A percentile compares a stretch with the other conserved stretches of the same genome.
Conservation (phyloP, 345 rosid species). For the Geranium brycei region DNA sequence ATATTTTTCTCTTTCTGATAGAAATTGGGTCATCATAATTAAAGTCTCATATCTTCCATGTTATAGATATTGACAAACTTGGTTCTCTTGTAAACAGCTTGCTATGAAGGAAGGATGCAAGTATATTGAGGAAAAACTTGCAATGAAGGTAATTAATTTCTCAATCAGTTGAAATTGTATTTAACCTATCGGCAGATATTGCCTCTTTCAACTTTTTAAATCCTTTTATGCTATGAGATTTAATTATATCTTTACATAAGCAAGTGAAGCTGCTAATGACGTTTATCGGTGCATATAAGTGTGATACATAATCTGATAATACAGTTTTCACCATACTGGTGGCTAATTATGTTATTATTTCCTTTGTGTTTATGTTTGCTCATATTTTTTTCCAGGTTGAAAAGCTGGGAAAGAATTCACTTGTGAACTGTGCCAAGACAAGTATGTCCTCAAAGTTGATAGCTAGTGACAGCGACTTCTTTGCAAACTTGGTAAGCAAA, state of each 20-base stretch:
- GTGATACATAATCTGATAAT: background rate
- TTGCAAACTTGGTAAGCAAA: conserved; percentile 68
- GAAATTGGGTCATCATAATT: background rate
- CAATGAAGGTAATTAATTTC: conserved; percentile 42
- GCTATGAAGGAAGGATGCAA: conserved; percentile 99
- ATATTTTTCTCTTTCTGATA: background rate
- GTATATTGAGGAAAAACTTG: conserved; percentile 80
- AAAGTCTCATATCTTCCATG: background rate
- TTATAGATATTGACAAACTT: background rate
- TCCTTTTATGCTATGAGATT: background rate
- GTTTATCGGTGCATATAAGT: background rate
- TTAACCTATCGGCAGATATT: background rate
- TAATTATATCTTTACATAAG: too few species aligned
- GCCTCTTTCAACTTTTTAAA: background rate
- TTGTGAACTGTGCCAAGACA: conserved; percentile 89
- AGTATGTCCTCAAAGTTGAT: conserved; percentile 98
- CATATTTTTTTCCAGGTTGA: conserved; percentile 46
- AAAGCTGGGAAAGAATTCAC: conserved; percentile 83
- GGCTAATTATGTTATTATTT: conserved; percentile 2
- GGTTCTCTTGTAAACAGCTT: conserved; percentile 33
- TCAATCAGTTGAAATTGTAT: background rate
- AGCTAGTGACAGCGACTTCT: conserved; percentile 81
- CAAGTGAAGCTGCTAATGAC: background rate
- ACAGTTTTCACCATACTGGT: background rate
- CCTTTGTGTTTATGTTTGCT: background rate